phyloP scores from a whole-genome alignment of 176 grass and related monocot genomes.

The Cenchrus purpureus region DNA sequence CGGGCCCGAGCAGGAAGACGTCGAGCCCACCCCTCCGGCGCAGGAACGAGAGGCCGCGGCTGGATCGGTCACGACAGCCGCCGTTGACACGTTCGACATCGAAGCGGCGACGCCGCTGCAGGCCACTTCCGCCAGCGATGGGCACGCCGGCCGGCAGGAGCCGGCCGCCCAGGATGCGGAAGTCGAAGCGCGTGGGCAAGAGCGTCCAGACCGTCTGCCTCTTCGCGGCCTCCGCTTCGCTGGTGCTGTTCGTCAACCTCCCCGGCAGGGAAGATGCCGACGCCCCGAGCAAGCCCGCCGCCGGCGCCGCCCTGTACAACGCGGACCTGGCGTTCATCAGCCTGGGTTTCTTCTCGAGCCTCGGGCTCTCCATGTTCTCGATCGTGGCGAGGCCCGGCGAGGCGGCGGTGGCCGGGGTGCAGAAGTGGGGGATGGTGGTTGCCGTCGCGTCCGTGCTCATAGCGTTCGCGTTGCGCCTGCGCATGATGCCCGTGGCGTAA shows the following conservation, averaged over 20 bases:
- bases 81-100: neutral
- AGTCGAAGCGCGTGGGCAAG: constrained; percentile 37
- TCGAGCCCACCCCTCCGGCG: neutral
- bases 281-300: neutral
- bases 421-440: constrained; percentile 37
- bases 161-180: neutral
- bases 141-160: neutral
- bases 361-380: constrained; percentile 43
- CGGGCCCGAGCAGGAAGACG: neutral
- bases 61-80: neutral
- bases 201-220: constrained; percentile 27
- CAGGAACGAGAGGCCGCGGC: neutral
- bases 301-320: neutral
- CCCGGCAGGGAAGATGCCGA: neutral
- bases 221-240: constrained; percentile 25
- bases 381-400: constrained; percentile 5
- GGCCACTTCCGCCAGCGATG: too few species aligned
- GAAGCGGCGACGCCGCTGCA: neutral
- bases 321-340: neutral
- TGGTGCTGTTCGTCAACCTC: constrained; percentile 33
- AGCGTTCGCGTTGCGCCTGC: constrained; percentile 12
- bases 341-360: constrained; percentile 36
- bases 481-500: neutral
- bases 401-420: constrained; percentile 11
- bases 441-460: constrained; percentile 27